Percentiles rank a stretch among this genome's conserved stretches.
These are phyloP conservation scores for Diplodia corticola DNA, from an alignment of 2,329 filamentous ascomycete genomes.

Conservation along the genomic window DNA sequence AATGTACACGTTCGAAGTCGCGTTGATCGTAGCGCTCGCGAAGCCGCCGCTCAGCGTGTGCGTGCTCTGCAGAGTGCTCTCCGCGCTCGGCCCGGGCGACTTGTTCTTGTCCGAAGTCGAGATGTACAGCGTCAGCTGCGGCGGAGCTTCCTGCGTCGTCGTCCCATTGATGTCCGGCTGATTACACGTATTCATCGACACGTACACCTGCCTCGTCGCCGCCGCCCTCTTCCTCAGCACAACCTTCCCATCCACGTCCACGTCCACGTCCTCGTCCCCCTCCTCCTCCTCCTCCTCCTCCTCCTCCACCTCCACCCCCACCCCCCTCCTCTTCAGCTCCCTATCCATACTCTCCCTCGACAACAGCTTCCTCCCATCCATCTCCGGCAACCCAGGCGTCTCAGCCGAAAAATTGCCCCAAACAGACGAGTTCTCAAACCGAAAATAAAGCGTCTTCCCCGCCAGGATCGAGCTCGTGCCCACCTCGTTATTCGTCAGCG, in stretches of 20 bases:
- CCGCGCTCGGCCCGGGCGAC: slow-evolving; percentile 62
- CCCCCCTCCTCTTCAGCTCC: slow-evolving; percentile 24
- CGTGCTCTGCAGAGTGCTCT: slow-evolving; percentile 49
- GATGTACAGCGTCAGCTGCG: slow-evolving; percentile 77
- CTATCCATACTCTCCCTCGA: neutral
- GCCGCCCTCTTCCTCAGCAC: slow-evolving; percentile 32
- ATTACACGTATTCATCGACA: slow-evolving; percentile 83
- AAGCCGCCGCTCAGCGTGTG: slow-evolving; percentile 67
- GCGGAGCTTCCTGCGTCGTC: slow-evolving; percentile 45
- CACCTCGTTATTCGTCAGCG: slow-evolving; percentile 65
- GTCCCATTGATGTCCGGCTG: slow-evolving; percentile 64
- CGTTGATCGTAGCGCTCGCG: slow-evolving; percentile 62
- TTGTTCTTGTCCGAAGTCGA: slow-evolving; percentile 66
- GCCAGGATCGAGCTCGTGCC: slow-evolving; percentile 60
- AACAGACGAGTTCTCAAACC: slow-evolving; percentile 60
- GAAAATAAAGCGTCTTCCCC: slow-evolving; percentile 64
- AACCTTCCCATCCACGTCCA: neutral
- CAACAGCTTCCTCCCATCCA: slow-evolving; percentile 22
- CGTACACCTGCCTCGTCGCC: slow-evolving; percentile 61
- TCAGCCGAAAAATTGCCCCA: slow-evolving; percentile 43
- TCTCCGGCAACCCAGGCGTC: slow-evolving; percentile 38
- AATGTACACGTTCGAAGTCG: slow-evolving; percentile 71
- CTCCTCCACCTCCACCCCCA: neutral
- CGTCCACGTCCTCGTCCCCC: slow-evolving; percentile 23
- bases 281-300: slow-evolving; percentile 20